Conservation (phyloP, 1,139 yeast species). For the Geotrichum phurueaensis region DNA sequence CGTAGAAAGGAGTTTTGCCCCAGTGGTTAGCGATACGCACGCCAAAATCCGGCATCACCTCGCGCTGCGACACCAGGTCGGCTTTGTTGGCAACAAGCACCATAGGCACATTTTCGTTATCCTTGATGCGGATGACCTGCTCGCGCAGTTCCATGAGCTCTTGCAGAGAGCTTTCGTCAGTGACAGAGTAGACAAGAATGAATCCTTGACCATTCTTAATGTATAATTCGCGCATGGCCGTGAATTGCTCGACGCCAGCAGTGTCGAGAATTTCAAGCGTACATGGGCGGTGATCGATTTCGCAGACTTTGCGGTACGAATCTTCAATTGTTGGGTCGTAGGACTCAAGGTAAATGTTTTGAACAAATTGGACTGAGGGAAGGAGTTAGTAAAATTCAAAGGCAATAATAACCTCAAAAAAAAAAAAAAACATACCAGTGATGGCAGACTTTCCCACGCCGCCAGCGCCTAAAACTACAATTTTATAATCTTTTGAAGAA, state of each 20-base stretch:
- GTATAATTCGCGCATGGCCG: slow-evolving; percentile 61
- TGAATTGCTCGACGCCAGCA: slow-evolving; percentile 45
- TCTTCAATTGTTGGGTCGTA: slow-evolving; percentile 95
- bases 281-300: slow-evolving; percentile 37
- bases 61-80: slow-evolving; percentile 73
- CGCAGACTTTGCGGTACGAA: slow-evolving; percentile 39
- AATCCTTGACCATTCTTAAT: slow-evolving; percentile 44
- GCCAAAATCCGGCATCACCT: slow-evolving; percentile 31
- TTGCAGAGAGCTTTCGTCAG: slow-evolving; percentile 73
- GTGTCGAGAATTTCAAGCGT: slow-evolving; percentile 43
- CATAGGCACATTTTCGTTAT: slow-evolving; percentile 37
- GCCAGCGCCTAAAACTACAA: slow-evolving; percentile 96
- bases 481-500: slow-evolving; percentile 45
- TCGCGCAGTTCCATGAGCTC: slow-evolving; percentile 77
- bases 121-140: slow-evolving; percentile 89
- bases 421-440: slow-evolving; percentile 39
- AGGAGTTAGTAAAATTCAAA: not conserved
- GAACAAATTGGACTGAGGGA: slow-evolving; percentile 31
- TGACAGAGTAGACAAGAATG: slow-evolving; percentile 68
- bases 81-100: slow-evolving; percentile 44
- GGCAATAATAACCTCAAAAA: not conserved
- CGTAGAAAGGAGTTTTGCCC: slow-evolving; percentile 81
- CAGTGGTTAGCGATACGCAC: slow-evolving; percentile 74
- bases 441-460: slow-evolving; percentile 96
- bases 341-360: slow-evolving; percentile 63